Evolutionary conservation across 1,284 basidiomycete genomes (phyloP).

Genomic region (Boletus sp.): DNA sequence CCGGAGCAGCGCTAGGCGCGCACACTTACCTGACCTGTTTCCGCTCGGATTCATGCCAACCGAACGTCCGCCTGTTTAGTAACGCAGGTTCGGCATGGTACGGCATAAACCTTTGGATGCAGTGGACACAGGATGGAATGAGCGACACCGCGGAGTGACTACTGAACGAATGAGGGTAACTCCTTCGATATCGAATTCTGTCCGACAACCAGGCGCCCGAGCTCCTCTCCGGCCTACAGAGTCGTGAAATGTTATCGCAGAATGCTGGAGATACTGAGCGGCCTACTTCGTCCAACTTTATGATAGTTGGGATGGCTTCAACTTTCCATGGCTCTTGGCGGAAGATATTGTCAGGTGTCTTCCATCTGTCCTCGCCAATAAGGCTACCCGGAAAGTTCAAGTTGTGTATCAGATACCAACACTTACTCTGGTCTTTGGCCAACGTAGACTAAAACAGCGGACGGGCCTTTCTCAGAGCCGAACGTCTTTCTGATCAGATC

Average conservation of each 20-base stretch:
- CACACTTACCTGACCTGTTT: no score
- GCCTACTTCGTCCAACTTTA: slow-evolving; percentile 65
- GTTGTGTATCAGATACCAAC: slow-evolving; percentile 1
- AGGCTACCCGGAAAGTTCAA: not conserved
- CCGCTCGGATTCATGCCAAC: not conserved
- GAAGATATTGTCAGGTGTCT: slow-evolving; percentile 54
- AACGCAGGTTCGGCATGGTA: not conserved
- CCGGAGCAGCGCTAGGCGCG: not conserved
- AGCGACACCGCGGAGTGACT: slow-evolving; percentile 2
- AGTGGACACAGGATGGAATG: slow-evolving; percentile 9
- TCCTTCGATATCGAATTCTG: slow-evolving; percentile 29
- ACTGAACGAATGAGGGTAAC: slow-evolving; percentile 23
- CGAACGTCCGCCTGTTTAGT: not conserved
- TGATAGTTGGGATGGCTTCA: slow-evolving; percentile 66
- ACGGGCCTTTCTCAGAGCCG: slow-evolving; percentile 46
- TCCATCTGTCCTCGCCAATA: slow-evolving; percentile 55
- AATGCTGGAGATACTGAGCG: slow-evolving; percentile 2
- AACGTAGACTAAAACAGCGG: slow-evolving; percentile 69
- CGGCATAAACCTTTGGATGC: not conserved
- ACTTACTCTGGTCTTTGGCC: slow-evolving; percentile 67
- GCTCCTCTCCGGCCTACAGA: slow-evolving; percentile 48
- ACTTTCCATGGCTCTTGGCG: slow-evolving; percentile 66
- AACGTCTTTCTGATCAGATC: slow-evolving; percentile 56
- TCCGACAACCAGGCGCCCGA: slow-evolving; percentile 55
- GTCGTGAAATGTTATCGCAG: not conserved